Conservation (phyloP, 441 rosid genomes). For the Isatis lusitanica region DNA sequence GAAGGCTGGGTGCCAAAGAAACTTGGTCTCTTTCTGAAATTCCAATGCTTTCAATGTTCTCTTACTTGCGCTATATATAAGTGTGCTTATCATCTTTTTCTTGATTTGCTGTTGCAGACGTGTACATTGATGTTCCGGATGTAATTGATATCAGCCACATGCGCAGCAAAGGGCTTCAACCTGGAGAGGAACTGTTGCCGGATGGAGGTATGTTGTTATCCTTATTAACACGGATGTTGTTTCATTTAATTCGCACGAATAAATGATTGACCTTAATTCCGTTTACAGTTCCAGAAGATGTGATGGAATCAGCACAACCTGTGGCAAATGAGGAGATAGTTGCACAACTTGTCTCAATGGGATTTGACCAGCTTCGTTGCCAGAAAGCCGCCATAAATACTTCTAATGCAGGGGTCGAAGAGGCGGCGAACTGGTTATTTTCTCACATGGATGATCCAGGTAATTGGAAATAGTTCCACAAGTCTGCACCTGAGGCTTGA, state of each 20-base stretch:
- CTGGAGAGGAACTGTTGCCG: slow-evolving; percentile 90
- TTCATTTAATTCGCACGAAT: neutral
- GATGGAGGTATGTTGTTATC: slow-evolving; percentile 56
- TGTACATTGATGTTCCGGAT: slow-evolving; percentile 93
- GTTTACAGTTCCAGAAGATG: slow-evolving; percentile 51
- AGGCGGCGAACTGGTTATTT: slow-evolving; percentile 96
- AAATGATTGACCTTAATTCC: slow-evolving; percentile 12
- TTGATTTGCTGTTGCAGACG: slow-evolving; percentile 57
- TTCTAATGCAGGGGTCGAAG: slow-evolving; percentile 83
- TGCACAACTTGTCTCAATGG: slow-evolving; percentile 89
- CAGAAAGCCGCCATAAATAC: slow-evolving; percentile 92
- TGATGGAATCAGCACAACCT: slow-evolving; percentile 50
- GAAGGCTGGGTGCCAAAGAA: slow-evolving; percentile 99
- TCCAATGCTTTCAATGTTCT: neutral
- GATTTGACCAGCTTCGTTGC: slow-evolving; percentile 83
- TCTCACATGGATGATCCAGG: slow-evolving; percentile 96
- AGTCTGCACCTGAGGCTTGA: slow-evolving; percentile 3
- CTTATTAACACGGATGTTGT: slow-evolving; percentile 13
- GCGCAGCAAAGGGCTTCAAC: slow-evolving; percentile 95
- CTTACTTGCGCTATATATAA: slow-evolving; percentile 19
- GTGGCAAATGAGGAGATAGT: slow-evolving; percentile 82
- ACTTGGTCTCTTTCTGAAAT: slow-evolving; percentile 60
- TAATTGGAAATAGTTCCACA: slow-evolving; percentile 28
- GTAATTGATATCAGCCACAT: slow-evolving; percentile 86
- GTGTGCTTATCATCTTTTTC: slow-evolving; percentile 11